Evolutionary conservation across 2,329 filamentous ascomycete genomes (phyloP).

Genomic region (Cordyceps cicadae): DNA sequence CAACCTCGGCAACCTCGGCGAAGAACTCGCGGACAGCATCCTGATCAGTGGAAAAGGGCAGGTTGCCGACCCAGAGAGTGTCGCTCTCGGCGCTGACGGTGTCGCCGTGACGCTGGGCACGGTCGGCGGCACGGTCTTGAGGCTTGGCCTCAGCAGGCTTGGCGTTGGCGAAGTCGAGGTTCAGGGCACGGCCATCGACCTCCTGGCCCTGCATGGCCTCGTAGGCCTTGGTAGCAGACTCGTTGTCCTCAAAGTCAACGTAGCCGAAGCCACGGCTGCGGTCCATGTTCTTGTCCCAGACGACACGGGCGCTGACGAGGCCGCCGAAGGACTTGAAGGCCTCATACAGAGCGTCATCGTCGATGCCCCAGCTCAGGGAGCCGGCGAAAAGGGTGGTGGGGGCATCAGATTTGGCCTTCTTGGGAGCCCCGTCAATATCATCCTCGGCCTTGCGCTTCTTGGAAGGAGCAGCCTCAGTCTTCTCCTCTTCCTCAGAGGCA

Average conservation of each 20-base stretch:
- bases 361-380: constrained; percentile 83
- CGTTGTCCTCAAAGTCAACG: constrained; percentile 69
- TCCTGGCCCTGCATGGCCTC: constrained; percentile 67
- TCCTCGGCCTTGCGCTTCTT: constrained; percentile 44
- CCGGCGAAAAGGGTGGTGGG: constrained; percentile 72
- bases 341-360: constrained; percentile 71
- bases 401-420: constrained; percentile 59
- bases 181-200: constrained; percentile 65
- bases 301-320: constrained; percentile 65
- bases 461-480: constrained; percentile 30
- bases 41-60: constrained; percentile 76
- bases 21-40: constrained; percentile 69
- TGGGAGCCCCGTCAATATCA: constrained; percentile 42
- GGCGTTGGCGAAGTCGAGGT: constrained; percentile 69
- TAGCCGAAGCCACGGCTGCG: constrained; percentile 91
- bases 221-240: constrained; percentile 62
- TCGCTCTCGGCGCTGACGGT: constrained; percentile 69
- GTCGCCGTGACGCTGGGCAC: constrained; percentile 67
- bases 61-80: constrained; percentile 86
- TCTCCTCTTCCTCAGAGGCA: constrained; percentile 28
- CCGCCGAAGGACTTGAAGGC: constrained; percentile 76
- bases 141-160: constrained; percentile 48
- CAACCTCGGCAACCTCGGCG: constrained; percentile 58
- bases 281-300: constrained; percentile 72
- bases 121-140: constrained; percentile 52